Base-by-base conservation (phyloP, 768 basidiomycete species). In the Psilocybe azurescens region DNA sequence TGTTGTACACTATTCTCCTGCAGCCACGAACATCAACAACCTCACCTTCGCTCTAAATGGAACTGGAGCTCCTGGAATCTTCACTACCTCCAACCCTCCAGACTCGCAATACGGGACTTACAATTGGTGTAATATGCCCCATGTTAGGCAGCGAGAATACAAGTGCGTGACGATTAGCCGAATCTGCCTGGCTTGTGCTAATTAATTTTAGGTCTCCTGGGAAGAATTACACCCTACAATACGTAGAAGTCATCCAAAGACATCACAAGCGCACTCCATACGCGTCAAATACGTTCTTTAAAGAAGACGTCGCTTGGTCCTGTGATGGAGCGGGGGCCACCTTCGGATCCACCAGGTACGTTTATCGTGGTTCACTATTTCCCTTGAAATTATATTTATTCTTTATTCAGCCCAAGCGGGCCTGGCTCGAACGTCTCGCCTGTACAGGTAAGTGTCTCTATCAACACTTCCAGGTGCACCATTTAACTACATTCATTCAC, bases 91-190 rank as follows among this genome's bases (percentile, higher is more conserved):
- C 0, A 65, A 58, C 6, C 78, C 77, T 7, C 78, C 81, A 1
- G 66, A 78, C 39, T 57, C 72, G 2, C 63, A 64, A 8, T 84
- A 84, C 73, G 83, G 82, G 0, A 70, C 68, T 18, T 84, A 82
- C 59, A 83, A 83, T 61, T 83, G 82, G 82, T 84, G 83, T 54
- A 84, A 83, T 62, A 84, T 85, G 83, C 83, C 83, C 2, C 83
- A 84, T 72, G 81, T 81, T 1, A 72, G 82, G 57, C 52, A 56
- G 28, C 70, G 63, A 59, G 82, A 83, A 67, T 84, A 84, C 71
- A 76, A 75, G 83, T 83, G 51, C 13, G 77, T 70, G 32, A 50
- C 44, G 50, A 24, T 28, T 44, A 30, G 20, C 41, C 24, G 28
- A 32, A 20, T 24, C 24, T 48, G 29, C 24, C n/a, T 55, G 20